Percentiles rank a stretch among this genome's conserved stretches.
These are phyloP conservation scores for Pezizomycotina sp. DNA, from an alignment of 2,329 filamentous ascomycete species.

Conservation along the genomic window DNA sequence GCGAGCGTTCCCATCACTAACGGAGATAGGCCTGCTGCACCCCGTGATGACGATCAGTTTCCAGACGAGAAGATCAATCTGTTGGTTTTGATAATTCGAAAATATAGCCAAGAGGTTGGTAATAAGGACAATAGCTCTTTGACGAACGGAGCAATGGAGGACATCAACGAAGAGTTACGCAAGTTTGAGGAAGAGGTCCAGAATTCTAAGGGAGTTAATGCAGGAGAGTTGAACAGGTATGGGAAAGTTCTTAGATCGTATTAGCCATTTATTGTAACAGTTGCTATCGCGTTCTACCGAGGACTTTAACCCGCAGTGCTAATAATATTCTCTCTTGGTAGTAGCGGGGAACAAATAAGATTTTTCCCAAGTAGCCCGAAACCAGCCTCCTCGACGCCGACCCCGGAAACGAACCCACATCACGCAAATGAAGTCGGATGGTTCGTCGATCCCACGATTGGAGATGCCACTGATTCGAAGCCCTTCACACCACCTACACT, in stretches of 20 bases:
- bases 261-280: background rate
- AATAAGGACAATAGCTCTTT: slow-evolving; percentile 6
- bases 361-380: slow-evolving; percentile 20
- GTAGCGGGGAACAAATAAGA: slow-evolving; percentile 13
- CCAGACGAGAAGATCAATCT: slow-evolving; percentile 21
- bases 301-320: background rate
- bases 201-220: slow-evolving; percentile 7
- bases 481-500: too few relatives aligned
- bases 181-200: slow-evolving; percentile 10
- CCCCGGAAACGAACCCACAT: too few relatives aligned
- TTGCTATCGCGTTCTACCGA: background rate
- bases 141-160: slow-evolving; percentile 16
- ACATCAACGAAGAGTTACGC: slow-evolving; percentile 16
- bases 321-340: too few relatives aligned
- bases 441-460: slow-evolving; percentile 14
- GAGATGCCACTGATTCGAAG: too few relatives aligned
- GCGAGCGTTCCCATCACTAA: slow-evolving; percentile 13
- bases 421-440: slow-evolving; percentile 16
- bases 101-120: background rate
- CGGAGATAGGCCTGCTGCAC: too few relatives aligned
- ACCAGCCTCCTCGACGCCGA: slow-evolving; percentile 1
- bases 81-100: slow-evolving; percentile 12
- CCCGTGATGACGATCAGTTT: slow-evolving; percentile 20
- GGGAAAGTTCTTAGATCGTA: slow-evolving; percentile 1
- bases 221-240: too few relatives aligned